phyloP scores from a whole-genome alignment of 805 yeast genomes.

The Saturnispora sanitii region DNA sequence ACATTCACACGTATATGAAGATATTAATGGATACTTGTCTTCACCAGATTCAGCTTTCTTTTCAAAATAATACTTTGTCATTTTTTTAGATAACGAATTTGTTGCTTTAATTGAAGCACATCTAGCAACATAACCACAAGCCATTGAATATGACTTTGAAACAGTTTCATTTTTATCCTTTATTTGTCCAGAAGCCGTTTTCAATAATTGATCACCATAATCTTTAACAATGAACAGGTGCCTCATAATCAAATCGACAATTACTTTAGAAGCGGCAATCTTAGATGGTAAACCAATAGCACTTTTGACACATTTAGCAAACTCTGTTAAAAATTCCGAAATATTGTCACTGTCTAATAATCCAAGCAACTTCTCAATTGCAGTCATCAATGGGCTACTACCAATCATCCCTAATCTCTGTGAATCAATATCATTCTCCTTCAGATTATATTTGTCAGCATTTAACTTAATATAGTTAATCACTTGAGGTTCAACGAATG shows the following conservation, averaged over 20 bases:
- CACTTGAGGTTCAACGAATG: conserved; percentile 85
- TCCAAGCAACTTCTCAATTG: conserved; percentile 62
- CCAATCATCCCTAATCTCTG: conserved; percentile 65
- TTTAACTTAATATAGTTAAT: conserved; percentile 77
- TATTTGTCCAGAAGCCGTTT: conserved; percentile 47
- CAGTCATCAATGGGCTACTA: conserved; percentile 80
- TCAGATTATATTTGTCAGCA: conserved; percentile 78
- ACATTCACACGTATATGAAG: conserved; percentile 55
- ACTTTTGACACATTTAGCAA: conserved; percentile 48
- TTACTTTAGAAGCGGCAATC: conserved; percentile 68
- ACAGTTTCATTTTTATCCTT: conserved; percentile 66
- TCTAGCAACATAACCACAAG: conserved; percentile 72
- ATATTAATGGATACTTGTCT: conserved; percentile 35
- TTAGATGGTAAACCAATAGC: conserved; percentile 89
- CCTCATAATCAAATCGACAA: conserved; percentile 54
- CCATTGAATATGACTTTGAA: conserved; percentile 62
- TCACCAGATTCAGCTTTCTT: conserved; percentile 22
- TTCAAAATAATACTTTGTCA: conserved; percentile 52
- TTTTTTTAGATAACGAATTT: conserved; percentile 40
- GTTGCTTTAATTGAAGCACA: conserved; percentile 44
- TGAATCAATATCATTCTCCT: conserved; percentile 63
- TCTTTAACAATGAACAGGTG: conserved; percentile 37
- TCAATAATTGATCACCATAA: conserved; percentile 55
- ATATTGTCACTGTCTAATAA: conserved; percentile 42
- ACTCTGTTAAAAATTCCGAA: conserved; percentile 37